Percentiles rank a stretch among this genome's conserved stretches.
Evolutionary conservation across 441 rosid genomes (phyloP).

Genomic region (Adansonia rubrostipa): DNA sequence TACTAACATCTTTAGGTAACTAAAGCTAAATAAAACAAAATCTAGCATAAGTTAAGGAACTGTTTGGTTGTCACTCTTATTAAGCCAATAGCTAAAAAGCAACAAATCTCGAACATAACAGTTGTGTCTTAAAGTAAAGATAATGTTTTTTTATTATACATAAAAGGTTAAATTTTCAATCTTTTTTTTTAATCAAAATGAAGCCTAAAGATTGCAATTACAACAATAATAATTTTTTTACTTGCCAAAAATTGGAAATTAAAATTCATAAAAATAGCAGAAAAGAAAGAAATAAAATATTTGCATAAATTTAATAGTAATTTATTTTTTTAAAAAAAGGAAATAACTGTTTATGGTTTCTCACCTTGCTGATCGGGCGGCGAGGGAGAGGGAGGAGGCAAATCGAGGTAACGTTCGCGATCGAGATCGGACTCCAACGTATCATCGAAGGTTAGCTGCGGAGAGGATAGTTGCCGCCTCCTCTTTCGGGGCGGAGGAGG

Average conservation of each 20-base stretch:
- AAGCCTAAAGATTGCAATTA: neutral
- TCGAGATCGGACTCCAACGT: slow-evolving; percentile 64
- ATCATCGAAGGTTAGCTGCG: slow-evolving; percentile 34
- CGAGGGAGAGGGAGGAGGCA: slow-evolving; percentile 45
- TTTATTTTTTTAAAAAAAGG: neutral
- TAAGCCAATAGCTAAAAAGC: neutral
- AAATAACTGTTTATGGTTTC: slow-evolving; percentile 20
- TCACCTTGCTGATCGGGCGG: slow-evolving; percentile 51
- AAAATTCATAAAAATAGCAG: neutral
- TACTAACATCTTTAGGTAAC: neutral
- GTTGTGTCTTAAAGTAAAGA: neutral
- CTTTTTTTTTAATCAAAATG: neutral
- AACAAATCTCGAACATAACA: neutral
- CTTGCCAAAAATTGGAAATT: neutral
- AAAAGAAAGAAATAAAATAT: neutral
- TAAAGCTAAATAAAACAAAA: neutral
- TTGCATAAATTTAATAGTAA: neutral
- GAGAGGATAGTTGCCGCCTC: slow-evolving; percentile 42
- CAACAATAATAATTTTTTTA: too few species aligned
- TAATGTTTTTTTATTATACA: neutral
- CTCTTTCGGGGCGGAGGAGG: slow-evolving; percentile 78
- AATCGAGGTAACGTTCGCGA: slow-evolving; percentile 76
- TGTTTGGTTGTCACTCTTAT: neutral
- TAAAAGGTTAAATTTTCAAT: neutral
- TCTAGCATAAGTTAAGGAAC: neutral